Evolutionary conservation across 1,139 yeast species (phyloP).

Genomic region (Arxiozyma slooffiae): DNA sequence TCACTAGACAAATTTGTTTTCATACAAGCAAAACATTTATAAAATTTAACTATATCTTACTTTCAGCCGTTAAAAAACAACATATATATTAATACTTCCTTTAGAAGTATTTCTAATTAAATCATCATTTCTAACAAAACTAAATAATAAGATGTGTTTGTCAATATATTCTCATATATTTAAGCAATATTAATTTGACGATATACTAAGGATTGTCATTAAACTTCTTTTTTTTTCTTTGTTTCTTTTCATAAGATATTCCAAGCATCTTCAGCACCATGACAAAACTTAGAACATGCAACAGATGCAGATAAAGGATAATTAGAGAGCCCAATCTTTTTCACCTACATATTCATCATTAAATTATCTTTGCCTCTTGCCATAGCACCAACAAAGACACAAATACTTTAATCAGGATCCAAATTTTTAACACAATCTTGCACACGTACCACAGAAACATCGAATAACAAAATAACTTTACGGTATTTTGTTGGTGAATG

Average conservation of each 20-base stretch:
- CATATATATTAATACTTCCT: constrained; percentile 36
- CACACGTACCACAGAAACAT: constrained; percentile 77
- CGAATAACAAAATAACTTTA: constrained; percentile 86
- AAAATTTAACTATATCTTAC: constrained; percentile 54
- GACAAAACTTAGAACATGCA: constrained; percentile 96
- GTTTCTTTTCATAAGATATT: constrained; percentile 43
- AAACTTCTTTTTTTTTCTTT: too few relatives aligned
- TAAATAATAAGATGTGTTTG: constrained; percentile 48
- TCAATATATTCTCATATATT: constrained; percentile 34
- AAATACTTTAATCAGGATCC: constrained; percentile 83
- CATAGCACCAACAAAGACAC: constrained; percentile 98
- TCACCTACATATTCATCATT: constrained; percentile 97
- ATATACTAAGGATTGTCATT: constrained; percentile 31
- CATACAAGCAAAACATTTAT: constrained; percentile 67
- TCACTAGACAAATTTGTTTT: constrained; percentile 72
- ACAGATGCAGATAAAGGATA: constrained; percentile 96
- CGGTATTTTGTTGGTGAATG: constrained; percentile 94
- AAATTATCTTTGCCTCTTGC: constrained; percentile 96
- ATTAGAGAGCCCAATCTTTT: constrained; percentile 87
- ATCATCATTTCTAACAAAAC: constrained; percentile 46
- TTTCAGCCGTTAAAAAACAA: constrained; percentile 43
- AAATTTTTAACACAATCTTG: constrained; percentile 78
- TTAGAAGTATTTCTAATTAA: constrained; percentile 41
- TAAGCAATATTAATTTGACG: constrained; percentile 41
- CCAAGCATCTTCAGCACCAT: constrained; percentile 98